These are phyloP conservation scores for Heliosperma pusillum DNA, from an alignment of 148 eudicot species.

Conservation along the genomic window DNA sequence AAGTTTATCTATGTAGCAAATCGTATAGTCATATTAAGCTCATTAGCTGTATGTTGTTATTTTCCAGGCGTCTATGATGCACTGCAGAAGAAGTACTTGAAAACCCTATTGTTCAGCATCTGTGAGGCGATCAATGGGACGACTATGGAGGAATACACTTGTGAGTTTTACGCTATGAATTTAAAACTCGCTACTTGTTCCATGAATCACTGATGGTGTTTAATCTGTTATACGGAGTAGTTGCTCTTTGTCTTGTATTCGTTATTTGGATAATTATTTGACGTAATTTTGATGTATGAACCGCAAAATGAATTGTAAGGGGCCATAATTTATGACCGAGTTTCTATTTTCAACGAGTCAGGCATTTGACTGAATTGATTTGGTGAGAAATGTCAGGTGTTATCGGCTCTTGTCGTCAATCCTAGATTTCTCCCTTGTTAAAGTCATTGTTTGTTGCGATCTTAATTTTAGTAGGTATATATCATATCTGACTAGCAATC, in stretches of 20 bases:
- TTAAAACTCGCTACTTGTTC: not conserved
- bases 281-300: not conserved
- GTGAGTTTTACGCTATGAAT: slow-evolving; percentile 31
- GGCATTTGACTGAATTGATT: not conserved
- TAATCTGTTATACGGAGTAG: not conserved
- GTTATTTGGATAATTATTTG: slow-evolving; percentile 2
- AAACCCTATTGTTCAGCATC: slow-evolving; percentile 70
- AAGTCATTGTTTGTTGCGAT: not conserved
- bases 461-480: not conserved
- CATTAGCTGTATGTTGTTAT: slow-evolving; percentile 15
- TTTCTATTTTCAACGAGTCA: not conserved
- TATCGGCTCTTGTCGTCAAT: not conserved
- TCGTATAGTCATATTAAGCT: not conserved
- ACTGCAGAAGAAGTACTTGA: slow-evolving; percentile 83
- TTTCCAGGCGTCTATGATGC: slow-evolving; percentile 94
- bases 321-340: not conserved
- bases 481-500: not conserved
- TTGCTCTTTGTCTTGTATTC: not conserved
- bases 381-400: not conserved
- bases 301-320: not conserved
- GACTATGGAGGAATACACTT: slow-evolving; percentile 88
- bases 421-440: not conserved
- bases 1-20: not conserved
- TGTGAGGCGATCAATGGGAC: slow-evolving; percentile 77
- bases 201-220: not conserved